Base-by-base conservation (phyloP, 805 yeast species). In the Sugiyamaella qingdaonensis region DNA sequence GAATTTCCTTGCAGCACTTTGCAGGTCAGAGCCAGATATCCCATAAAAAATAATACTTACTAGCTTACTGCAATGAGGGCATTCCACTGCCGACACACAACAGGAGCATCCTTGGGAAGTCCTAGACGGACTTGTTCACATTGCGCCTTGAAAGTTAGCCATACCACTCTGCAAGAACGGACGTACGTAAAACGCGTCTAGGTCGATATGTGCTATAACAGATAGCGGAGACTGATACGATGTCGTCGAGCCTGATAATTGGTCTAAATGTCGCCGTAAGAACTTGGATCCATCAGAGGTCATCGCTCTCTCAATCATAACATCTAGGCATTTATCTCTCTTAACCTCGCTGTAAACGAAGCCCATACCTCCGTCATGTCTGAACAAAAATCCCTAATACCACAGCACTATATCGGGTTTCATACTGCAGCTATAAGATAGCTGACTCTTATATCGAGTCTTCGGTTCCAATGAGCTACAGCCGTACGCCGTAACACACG, bases 81-180 rank as follows among this genome's bases (percentile, higher is more conserved):
- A 46, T 78, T 75, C 99, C 99, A 94, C 64, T 94, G 99, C 3
- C 89, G 88, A 66, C 97, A 91, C 0, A 90, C 97, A 1, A 94
- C 85, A 0, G 99, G 97, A 56, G 83, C 91, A 2, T 82, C 80
- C 1, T 72, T 73, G 1, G 82, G 68, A 13, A 85, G 69, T 0
- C 85, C 85, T 14, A 88, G 74, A 41, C 97, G 70, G 4, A 88
- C 73, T 59, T 86, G 92, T 63, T 94, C 97, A 31, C 85, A 94
- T 65, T 94, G 99, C 0, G 99, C 72, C 65, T 61, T 27, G 3
- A 8, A 13, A 29, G 42, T 43, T 44, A 44, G 48, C 18, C 13
- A 10, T 19, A 11, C 10, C 16, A 10, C 34, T 11, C 14, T 14
- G 10, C 32, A n/a, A 11, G 7, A 4, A 16, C 2, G 35, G 2